Percentiles rank a stretch among this genome's conserved stretches.
phyloP scores from a whole-genome alignment of 805 yeast species.

The Lipomyces lipofer region DNA sequence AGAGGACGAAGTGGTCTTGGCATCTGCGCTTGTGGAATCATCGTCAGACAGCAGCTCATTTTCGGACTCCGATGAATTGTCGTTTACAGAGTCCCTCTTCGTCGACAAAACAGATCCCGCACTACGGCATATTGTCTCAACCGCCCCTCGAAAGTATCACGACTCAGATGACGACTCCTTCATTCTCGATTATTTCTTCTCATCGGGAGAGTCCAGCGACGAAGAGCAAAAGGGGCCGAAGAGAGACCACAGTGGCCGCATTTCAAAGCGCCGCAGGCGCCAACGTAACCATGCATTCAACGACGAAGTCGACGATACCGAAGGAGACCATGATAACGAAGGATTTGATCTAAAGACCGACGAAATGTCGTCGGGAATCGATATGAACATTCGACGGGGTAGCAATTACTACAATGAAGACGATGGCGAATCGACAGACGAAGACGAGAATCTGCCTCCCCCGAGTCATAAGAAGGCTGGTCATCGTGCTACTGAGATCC shows the following conservation, averaged over 20 bases:
- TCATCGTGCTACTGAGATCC: slow-evolving; percentile 83
- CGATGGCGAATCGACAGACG: slow-evolving; percentile 92
- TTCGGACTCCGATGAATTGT: slow-evolving; percentile 33
- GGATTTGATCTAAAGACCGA: slow-evolving; percentile 34
- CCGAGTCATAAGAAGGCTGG: slow-evolving; percentile 64
- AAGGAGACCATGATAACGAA: slow-evolving; percentile 11
- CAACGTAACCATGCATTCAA: slow-evolving; percentile 9
- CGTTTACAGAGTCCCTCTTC: slow-evolving; percentile 33
- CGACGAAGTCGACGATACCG: slow-evolving; percentile 33
- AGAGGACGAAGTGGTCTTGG: slow-evolving; percentile 3
- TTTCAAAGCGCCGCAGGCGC: slow-evolving; percentile 14
- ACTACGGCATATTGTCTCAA: slow-evolving; percentile 32
- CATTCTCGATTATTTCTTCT: slow-evolving; percentile 72
- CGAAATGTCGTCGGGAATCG: slow-evolving; percentile 40
- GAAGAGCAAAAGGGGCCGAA: slow-evolving; percentile 29
- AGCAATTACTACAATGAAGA: slow-evolving; percentile 41
- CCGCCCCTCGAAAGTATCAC: slow-evolving; percentile 34
- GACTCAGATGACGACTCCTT: slow-evolving; percentile 62
- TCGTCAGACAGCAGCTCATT: slow-evolving; percentile 35
- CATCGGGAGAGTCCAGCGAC: slow-evolving; percentile 43
- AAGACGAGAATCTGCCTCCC: slow-evolving; percentile 79
- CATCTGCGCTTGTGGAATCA: slow-evolving; percentile 2
- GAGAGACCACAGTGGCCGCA: slow-evolving; percentile 8
- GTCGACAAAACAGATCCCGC: slow-evolving; percentile 33
- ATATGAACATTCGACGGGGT: slow-evolving; percentile 25